Base-by-base conservation (phyloP, 2,329 filamentous ascomycete species). In the Arthrinium puccinioides region DNA sequence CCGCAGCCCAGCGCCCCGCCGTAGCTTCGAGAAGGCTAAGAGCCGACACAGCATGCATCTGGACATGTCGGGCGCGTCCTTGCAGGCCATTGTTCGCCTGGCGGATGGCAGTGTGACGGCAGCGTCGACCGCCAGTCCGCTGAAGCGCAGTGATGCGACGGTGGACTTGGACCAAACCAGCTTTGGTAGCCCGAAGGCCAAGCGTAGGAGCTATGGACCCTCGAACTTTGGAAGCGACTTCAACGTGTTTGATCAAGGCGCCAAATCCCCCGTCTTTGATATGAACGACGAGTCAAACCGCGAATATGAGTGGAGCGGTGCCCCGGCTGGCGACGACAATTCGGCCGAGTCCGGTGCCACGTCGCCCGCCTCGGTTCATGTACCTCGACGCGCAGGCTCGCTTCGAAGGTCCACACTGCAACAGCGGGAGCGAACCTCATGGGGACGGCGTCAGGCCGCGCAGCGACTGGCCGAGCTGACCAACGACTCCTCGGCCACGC, bases 71-170 rank as follows among this genome's bases (percentile, higher is more conserved):
- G 72, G 69, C 21, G 66, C 73, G 18, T 67, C 72, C 4, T 69
- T 73, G 44, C 63, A 67, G 42, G 60, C 65, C 11, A 60, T 73
- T 21, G 60, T 74, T 29, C 72, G 72, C 45, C 57, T 74, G n/a
- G 54, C 69, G 13, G 74, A 78, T 36, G 55, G 46, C 23, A 64
- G 69, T 46, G 49, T 65, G 35, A 62, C 69, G 32, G 63, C 69
- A 33, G 67, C 75, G 14, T 67, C 74, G 15, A 78, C 79, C 43
- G 80, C 83, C 6, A 95, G 90, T 56, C 89, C 90, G 5, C 66
- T 97, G 49, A 96, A 97, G 71, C 81, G 92, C 50, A 90, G 84
- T 54, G 90, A 97, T 64, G 83, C 85, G 29, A 82, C 83, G 36
- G 90, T 94, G 84, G 87, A 87, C 52, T 66, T 94, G 33, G 89